These are phyloP conservation scores for Boletus pseudo-olivaceus DNA, from an alignment of 768 basidiomycete genomes.

Conservation along the genomic window DNA sequence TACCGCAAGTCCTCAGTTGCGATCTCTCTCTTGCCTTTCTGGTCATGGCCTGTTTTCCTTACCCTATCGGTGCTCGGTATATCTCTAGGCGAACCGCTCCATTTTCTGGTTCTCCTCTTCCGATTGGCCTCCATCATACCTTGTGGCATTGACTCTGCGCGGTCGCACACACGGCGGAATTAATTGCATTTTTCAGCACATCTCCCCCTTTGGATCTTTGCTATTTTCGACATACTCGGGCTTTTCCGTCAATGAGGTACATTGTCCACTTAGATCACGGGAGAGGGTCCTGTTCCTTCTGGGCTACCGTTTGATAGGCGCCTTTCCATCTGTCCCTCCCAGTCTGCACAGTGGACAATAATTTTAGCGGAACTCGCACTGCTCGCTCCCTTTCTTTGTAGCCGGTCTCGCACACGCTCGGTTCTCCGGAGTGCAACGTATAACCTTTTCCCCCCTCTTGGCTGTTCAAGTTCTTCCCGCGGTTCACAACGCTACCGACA, in stretches of 20 bases:
- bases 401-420: background rate
- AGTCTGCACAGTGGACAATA: constrained; percentile 5
- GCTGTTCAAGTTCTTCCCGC: background rate
- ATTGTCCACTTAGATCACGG: constrained; percentile 27
- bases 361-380: constrained; percentile 5
- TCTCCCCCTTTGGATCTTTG: constrained; percentile 46
- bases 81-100: constrained; percentile 45
- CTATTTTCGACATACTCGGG: constrained; percentile 30
- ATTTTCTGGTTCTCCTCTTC: constrained; percentile 38
- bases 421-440: background rate
- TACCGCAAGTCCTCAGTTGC: constrained; percentile 6
- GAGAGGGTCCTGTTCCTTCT: constrained; percentile 10
- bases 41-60: constrained; percentile 29
- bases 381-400: background rate
- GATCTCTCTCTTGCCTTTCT: constrained; percentile 32
- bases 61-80: constrained; percentile 40
- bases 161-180: constrained; percentile 33
- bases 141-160: constrained; percentile 35
- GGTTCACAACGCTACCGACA: constrained; percentile 10
- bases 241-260: constrained; percentile 33
- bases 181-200: constrained; percentile 34
- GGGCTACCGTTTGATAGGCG: constrained; percentile 19
- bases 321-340: constrained; percentile 4
- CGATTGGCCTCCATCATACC: constrained; percentile 46
- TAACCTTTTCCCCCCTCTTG: background rate